Evolutionary conservation across 208 protist species (phyloP).

Genomic region (Acanthamoeba lenticulata): DNA sequence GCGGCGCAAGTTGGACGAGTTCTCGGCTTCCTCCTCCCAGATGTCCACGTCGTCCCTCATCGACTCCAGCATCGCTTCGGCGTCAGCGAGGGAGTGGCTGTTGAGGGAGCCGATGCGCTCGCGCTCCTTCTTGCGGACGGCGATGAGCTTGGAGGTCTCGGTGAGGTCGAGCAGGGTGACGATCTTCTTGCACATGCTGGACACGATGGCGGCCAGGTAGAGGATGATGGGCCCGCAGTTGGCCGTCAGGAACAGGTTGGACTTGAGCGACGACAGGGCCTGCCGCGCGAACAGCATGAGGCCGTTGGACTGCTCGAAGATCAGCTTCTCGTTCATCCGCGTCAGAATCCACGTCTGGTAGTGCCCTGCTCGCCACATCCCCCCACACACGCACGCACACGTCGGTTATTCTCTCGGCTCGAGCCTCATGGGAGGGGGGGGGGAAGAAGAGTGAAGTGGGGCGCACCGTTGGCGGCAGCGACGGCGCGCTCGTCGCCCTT

Average conservation of each 20-base stretch:
- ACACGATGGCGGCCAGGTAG: slow-evolving; percentile 30
- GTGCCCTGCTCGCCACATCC: too few relatives aligned
- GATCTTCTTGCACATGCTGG: slow-evolving; percentile 30
- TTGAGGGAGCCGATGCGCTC: background rate
- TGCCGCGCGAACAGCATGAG: slow-evolving; percentile 13
- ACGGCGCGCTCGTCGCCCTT: background rate
- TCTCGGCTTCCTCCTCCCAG: slow-evolving; percentile 59
- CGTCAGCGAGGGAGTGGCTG: background rate
- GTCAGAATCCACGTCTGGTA: slow-evolving; percentile 50
- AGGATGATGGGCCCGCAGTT: background rate
- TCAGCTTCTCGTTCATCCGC: slow-evolving; percentile 54
- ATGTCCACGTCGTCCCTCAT: slow-evolving; percentile 62
- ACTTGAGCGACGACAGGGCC: background rate
- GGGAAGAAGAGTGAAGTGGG: too few relatives aligned
- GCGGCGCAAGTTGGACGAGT: slow-evolving; percentile 43
- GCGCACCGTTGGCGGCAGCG: background rate
- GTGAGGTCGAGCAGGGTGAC: background rate
- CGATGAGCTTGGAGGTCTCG: slow-evolving; percentile 23
- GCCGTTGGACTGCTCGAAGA: slow-evolving; percentile 48
- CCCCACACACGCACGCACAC: too few relatives aligned
- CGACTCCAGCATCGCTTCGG: background rate
- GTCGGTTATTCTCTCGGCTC: too few relatives aligned
- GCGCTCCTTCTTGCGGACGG: background rate
- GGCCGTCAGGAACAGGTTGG: slow-evolving; percentile 6
- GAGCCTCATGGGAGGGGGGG: too few relatives aligned